Evolutionary conservation across 306 rosid species (phyloP), one percentile per base, ranked within the genome.

Genomic region (Cucumis hystrix): DNA sequence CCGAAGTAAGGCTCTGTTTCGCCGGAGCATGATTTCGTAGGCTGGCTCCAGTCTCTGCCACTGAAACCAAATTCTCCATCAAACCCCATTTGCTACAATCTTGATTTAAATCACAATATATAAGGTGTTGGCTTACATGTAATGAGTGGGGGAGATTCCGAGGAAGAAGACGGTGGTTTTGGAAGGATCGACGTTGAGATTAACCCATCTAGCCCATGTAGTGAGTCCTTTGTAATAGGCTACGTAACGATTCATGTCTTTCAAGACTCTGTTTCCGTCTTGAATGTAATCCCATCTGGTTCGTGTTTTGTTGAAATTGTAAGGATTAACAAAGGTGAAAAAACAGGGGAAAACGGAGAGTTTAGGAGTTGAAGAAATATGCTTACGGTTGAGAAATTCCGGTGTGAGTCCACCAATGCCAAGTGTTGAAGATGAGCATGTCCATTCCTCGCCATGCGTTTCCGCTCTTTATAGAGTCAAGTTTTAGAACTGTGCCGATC

Each of bases 351-450:
- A 47, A 47, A 47, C 54, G 4, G 54, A 47, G 54, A 12, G 54
- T 1, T 13, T 13, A 47, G 17, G 3, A 47, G 54, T 52, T 52
- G 57, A 52, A 52, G 20, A 16, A 52, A 52, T 6, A 3, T 1
- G 21, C 95, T 0, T 87, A 95, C 98, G 98, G 97, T 41, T 92
- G 98, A 8, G 96, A 39, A 23, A 40, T 84, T 58, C 96, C 98
- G 0, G 95, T 87, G 84, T 94, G 97, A 83, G 97, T 87, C 97
- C 98, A 94, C 98, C 98, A 94, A 7, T 94, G 98, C 97, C 98
- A 95, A 20, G 93, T 87, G 96, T 95, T 93, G 81, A 95, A 95
- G 76, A 95, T 45, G 45, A 95, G 57, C 9, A 67, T 76, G 81
- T 95, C 95, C 98, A 95, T 89, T 41, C 93, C 96, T 80, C 82